These are phyloP conservation scores for Straminergon stramineum DNA, from an alignment of 225 moss, liverwort and hornwort species.

Conservation along the genomic window DNA sequence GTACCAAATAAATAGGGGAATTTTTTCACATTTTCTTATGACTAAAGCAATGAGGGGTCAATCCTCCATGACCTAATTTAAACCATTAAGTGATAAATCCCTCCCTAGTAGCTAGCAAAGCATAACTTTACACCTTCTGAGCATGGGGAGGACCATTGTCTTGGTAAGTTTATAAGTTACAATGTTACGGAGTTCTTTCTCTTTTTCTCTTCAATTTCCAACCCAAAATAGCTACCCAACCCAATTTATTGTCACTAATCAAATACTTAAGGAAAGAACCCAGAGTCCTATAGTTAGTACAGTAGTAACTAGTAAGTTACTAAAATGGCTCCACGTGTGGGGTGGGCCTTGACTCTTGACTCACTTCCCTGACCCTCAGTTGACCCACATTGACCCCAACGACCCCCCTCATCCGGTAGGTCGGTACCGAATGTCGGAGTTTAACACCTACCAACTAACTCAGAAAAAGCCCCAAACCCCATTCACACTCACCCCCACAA, in stretches of 20 bases:
- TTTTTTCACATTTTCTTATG: too few relatives aligned
- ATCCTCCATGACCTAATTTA: too few relatives aligned
- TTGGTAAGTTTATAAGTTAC: too few relatives aligned
- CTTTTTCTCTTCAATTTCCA: background rate
- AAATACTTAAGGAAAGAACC: background rate
- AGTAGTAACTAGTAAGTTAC: background rate
- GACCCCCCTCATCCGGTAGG: background rate
- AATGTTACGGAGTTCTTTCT: background rate
- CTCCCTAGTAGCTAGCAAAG: rapidly evolving
- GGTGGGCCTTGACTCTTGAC: too few relatives aligned
- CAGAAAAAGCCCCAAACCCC: background rate
- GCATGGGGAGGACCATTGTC: background rate
- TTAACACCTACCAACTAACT: background rate
- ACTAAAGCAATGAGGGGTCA: too few relatives aligned
- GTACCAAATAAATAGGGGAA: too few relatives aligned
- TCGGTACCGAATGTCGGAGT: background rate
- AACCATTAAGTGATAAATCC: background rate
- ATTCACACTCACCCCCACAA: background rate
- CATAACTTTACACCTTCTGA: background rate
- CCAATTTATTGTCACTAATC: too few relatives aligned
- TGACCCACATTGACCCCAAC: background rate
- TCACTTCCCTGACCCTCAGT: background rate
- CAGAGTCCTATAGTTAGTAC: too few relatives aligned
- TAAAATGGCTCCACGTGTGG: background rate
- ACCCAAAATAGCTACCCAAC: background rate